Evolutionary conservation across 495 filamentous ascomycete genomes (phyloP).

Genomic region (Xylaria sp.): DNA sequence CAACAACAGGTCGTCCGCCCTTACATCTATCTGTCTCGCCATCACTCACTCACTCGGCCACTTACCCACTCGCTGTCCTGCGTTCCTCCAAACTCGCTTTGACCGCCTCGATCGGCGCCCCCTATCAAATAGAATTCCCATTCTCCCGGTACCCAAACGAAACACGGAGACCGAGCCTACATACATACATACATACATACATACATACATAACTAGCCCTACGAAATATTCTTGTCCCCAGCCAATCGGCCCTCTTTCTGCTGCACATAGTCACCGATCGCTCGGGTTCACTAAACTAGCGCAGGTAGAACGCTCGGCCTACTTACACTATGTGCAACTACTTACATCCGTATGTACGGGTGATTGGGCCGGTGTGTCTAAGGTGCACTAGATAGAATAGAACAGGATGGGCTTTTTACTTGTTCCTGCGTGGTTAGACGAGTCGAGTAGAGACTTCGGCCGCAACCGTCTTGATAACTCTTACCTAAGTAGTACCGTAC

Average conservation of each 20-base stretch:
- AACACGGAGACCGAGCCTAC: conserved; percentile 1
- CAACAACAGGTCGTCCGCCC: not conserved
- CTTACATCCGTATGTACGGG: no score
- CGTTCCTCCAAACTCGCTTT: not conserved
- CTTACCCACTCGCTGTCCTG: no score
- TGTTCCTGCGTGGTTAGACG: not conserved
- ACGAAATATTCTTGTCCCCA: not conserved
- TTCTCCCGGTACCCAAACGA: conserved; percentile 9
- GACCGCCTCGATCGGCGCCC: not conserved
- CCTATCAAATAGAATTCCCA: not conserved
- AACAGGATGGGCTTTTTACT: not conserved
- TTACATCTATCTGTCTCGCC: not conserved
- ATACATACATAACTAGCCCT: no score
- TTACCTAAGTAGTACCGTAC: not conserved
- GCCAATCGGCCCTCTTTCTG: conserved; percentile 12
- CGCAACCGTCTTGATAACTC: not conserved
- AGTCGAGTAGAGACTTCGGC: not conserved
- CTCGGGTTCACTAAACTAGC: conserved; percentile 1
- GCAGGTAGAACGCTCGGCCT: no score
- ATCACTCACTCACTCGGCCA: not conserved
- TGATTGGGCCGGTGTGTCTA: not conserved
- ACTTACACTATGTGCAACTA: no score
- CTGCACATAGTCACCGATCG: conserved; percentile 10
- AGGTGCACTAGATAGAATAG: not conserved
- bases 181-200: no score